Percentiles rank a stretch among this genome's conserved stretches.
Evolutionary conservation across 2,329 filamentous ascomycete species (phyloP).

Genomic region (Fusarium redolens): DNA sequence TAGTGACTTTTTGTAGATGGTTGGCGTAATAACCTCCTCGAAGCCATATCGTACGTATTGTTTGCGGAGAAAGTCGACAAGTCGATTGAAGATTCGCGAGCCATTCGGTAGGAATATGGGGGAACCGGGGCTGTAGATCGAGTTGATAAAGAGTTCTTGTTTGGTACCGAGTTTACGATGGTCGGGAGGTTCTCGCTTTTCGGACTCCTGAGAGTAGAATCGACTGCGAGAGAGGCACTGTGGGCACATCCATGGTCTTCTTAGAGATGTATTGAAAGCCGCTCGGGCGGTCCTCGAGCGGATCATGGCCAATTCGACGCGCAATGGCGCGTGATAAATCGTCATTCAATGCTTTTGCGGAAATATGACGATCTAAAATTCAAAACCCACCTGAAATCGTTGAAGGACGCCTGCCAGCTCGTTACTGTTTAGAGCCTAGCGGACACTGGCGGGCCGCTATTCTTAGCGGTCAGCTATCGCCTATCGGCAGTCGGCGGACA

Average conservation of each 20-base stretch:
- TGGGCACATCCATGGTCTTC: slow-evolving; percentile 48
- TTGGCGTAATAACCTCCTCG: slow-evolving; percentile 88
- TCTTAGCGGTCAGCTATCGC: slow-evolving; percentile 29
- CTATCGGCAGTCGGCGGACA: slow-evolving; percentile 4
- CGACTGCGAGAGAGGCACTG: slow-evolving; percentile 47
- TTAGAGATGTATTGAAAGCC: slow-evolving; percentile 28
- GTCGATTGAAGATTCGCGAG: slow-evolving; percentile 83
- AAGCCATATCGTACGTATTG: slow-evolving; percentile 90
- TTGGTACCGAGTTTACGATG: slow-evolving; percentile 70
- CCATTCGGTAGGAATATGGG: slow-evolving; percentile 87
- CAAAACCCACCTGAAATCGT: slow-evolving; percentile 4
- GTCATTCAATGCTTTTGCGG: not conserved
- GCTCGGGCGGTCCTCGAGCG: slow-evolving; percentile 41
- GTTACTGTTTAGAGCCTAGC: slow-evolving; percentile 43
- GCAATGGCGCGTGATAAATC: slow-evolving; percentile 29
- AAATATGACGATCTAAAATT: slow-evolving; percentile 26
- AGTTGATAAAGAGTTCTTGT: slow-evolving; percentile 84
- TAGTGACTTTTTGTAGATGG: slow-evolving; percentile 88
- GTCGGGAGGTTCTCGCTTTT: slow-evolving; percentile 57
- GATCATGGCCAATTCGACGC: slow-evolving; percentile 44
- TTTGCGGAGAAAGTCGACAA: slow-evolving; percentile 82
- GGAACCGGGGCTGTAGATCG: slow-evolving; percentile 84
- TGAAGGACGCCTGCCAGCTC: slow-evolving; percentile 29
- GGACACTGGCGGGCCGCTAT: slow-evolving; percentile 33
- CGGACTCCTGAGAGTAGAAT: slow-evolving; percentile 47